phyloP scores from a whole-genome alignment of 179 eudicot genomes.

The Silene coronaria region DNA sequence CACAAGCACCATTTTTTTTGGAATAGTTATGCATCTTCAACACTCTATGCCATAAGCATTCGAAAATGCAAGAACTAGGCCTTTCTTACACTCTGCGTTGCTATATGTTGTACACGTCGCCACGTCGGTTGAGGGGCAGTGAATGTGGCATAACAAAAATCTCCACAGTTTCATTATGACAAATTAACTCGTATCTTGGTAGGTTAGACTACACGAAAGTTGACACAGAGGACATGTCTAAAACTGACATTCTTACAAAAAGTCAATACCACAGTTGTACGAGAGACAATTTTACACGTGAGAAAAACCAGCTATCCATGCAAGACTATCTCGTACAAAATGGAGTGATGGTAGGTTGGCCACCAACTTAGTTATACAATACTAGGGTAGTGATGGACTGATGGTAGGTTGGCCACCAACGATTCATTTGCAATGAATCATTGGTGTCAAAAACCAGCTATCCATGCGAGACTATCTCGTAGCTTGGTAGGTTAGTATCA shows the following conservation, averaged over 20 bases:
- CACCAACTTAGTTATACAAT: too few species aligned
- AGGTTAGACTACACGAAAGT: too few species aligned
- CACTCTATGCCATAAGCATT: not conserved
- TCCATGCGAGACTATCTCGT: too few species aligned
- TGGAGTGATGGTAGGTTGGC: too few species aligned
- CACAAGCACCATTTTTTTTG: not conserved
- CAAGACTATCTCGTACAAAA: not conserved
- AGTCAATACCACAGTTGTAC: too few species aligned
- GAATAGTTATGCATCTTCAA: not conserved
- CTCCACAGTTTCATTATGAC: not conserved
- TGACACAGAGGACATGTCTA: not conserved
- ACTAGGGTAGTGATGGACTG: too few species aligned
- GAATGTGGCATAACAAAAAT: not conserved
- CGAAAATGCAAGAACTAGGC: not conserved
- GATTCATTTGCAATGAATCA: too few species aligned
- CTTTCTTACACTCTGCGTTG: not conserved
- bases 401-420: too few species aligned
- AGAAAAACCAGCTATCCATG: not conserved
- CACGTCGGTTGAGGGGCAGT: not conserved
- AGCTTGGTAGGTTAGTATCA: too few species aligned
- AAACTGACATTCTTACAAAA: not conserved
- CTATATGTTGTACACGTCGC: not conserved
- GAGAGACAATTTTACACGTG: not conserved
- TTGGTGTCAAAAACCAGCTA: too few species aligned
- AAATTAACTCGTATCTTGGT: too few species aligned